These are phyloP conservation scores for Kwoniella pini DNA, from an alignment of 768 basidiomycete species.

Conservation along the genomic window DNA sequence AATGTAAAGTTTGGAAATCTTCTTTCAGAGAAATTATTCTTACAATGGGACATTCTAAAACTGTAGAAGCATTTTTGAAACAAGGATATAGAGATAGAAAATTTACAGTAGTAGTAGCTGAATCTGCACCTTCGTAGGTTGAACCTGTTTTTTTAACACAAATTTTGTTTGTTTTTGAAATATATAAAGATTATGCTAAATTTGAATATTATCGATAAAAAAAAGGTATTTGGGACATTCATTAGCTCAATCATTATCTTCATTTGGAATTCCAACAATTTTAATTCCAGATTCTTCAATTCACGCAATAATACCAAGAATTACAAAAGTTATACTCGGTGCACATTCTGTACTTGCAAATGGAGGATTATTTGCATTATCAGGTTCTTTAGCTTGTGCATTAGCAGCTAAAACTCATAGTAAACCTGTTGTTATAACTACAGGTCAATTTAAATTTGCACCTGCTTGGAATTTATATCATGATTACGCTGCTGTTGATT, in stretches of 20 bases:
- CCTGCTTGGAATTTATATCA: constrained; percentile 61
- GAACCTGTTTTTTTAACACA: background rate
- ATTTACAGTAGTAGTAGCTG: constrained; percentile 93
- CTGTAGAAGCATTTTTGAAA: constrained; percentile 90
- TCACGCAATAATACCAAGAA: constrained; percentile 92
- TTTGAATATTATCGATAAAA: too few species aligned
- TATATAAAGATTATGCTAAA: too few species aligned
- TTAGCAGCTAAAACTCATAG: constrained; percentile 85
- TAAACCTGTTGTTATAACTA: constrained; percentile 88
- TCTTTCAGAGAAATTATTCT: constrained; percentile 85
- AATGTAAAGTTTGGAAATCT: constrained; percentile 4
- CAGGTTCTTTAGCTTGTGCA: constrained; percentile 80
- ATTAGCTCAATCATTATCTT: constrained; percentile 78
- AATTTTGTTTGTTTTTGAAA: background rate
- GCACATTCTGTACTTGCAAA: constrained; percentile 96
- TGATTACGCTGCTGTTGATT: constrained; percentile 52
- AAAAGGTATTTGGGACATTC: constrained; percentile 83
- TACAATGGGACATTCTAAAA: constrained; percentile 89
- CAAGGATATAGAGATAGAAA: constrained; percentile 84
- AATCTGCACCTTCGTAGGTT: constrained; percentile 87
- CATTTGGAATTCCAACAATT: constrained; percentile 85
- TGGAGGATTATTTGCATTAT: constrained; percentile 88
- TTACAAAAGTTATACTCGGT: constrained; percentile 93
- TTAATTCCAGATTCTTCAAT: constrained; percentile 95
- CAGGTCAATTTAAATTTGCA: constrained; percentile 95